Base-by-base conservation (phyloP, 805 yeast genomes). In the Jamesozyma spencerorum region DNA sequence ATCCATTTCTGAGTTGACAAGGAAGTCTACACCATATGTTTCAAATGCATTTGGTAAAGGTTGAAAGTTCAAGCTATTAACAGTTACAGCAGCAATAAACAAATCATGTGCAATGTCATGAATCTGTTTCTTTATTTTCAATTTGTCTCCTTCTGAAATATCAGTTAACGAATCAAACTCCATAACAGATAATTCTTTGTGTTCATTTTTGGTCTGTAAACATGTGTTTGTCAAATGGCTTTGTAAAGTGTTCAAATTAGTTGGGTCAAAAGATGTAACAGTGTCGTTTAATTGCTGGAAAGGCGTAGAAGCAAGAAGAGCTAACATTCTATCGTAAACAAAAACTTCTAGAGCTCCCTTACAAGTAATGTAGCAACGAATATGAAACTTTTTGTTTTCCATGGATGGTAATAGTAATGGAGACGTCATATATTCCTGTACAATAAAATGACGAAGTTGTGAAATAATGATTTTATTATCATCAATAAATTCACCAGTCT, bases 221-320 rank as follows among this genome's bases (percentile, higher is more conserved):
- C 98, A 92, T 0, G 98, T 92, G 56, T 92, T 92, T 13, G 98
- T 92, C 48, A 92, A 69, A 58, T 92, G 98, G 2, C 92, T 86
- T 1, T 68, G 68, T 61, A 85, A 70, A 27, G 70, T 65, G 0
- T 58, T 63, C 5, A 60, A 62, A 27, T 58, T 56, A 5, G 53
- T 50, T n/a, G 55, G 57, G n/a, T 51, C 45, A 19, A 56, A 60
- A 10, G 6, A 7, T 7, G 8, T 28, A 7, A n/a, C 6, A 2
- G 59, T 48, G 11, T 57, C 57, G 5, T 50, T 47, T 6, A 41
- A 37, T 30, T 37, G 30, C 3, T 37, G 41, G 52, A 76, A 90
- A 4, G 65, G 42, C 2, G 66, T 55, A 8, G 73, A 74, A 11
- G 97, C 85, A 65, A 92, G 90, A 36, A 92, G 66, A 35, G 94